Base-by-base conservation (phyloP, 352 stramenopile genomes). In the Pythium brachiatum region DNA sequence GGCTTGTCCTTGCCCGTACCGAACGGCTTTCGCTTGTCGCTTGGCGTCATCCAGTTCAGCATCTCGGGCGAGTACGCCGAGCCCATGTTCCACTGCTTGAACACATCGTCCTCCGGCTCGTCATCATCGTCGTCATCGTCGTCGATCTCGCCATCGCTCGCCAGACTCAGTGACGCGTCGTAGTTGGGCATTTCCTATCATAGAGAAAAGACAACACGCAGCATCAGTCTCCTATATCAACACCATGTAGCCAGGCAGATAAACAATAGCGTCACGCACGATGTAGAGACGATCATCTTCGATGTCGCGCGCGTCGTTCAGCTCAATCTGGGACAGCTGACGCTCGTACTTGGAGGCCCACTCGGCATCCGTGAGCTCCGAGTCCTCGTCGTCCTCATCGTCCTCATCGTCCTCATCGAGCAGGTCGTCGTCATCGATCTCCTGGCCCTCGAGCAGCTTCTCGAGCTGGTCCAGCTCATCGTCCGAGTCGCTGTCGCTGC, bases 41-140 rank as follows among this genome's bases (percentile, higher is more conserved):
- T 62, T 21, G 83, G 83, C 25, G 82, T 64, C 83, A 93, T 93
- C 83, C 83, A 93, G 69, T 93, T 93, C 43, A 91, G 78, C 81
- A 91, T 91, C 60, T 91, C 83, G 0, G 83, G 83, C 15, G 78
- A 74, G 64, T 81, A 89, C 75, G 76, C 76, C 51, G 74, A 72
- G 63, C 79, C 79, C 61, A 86, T 78, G 18, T 83, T 65, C 77
- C 72, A 84, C 59, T 75, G 29, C 21, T 41, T 13, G 60, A 89
- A 89, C 31, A 77, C 77, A 27, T 90, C 50, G 32, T 66, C 64
- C 0, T 39, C 38, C 55, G 51, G 25, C 41, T 48, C 41, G 11
- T 48, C 41, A 27, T 48, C 41, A n/a, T 48, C 41, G 48, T 75
- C 57, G 41, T 72, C 62, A 26, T 59, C 53, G 34, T 63, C 75